Percentiles rank a stretch among this genome's conserved stretches.
phyloP scores from a whole-genome alignment of 2,329 filamentous ascomycete genomes.

The Daldinia eschscholtzii region DNA sequence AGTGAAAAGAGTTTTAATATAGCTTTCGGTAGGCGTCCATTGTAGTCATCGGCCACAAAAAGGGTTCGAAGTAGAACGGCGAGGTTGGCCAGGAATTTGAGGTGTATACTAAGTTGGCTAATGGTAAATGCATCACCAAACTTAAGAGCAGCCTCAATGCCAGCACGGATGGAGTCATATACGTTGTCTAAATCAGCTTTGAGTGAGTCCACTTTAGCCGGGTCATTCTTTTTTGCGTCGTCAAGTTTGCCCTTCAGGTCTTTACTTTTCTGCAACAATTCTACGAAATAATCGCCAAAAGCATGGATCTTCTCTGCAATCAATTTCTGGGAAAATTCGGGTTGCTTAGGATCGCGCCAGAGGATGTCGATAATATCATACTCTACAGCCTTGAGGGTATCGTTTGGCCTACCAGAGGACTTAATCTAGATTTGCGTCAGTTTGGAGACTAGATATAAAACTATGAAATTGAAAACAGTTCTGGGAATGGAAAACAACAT shows the following conservation, averaged over 20 bases:
- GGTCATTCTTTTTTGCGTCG: constrained; percentile 31
- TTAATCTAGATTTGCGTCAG: constrained; percentile 37
- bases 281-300: constrained; percentile 66
- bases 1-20: constrained; percentile 71
- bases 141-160: constrained; percentile 66
- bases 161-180: constrained; percentile 63
- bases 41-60: constrained; percentile 65
- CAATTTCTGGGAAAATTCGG: constrained; percentile 52
- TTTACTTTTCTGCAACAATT: constrained; percentile 62
- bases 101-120: constrained; percentile 69
- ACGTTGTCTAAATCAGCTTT: constrained; percentile 59
- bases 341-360: constrained; percentile 43
- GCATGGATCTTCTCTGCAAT: constrained; percentile 57
- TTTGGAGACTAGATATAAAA: neutral
- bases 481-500: constrained; percentile 5
- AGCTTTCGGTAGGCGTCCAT: constrained; percentile 66
- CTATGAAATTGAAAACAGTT: neutral
- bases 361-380: constrained; percentile 50
- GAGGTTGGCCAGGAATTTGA: constrained; percentile 68
- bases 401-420: constrained; percentile 39
- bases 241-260: constrained; percentile 59
- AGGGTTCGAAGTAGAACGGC: constrained; percentile 67
- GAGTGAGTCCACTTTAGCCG: constrained; percentile 53
- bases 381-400: constrained; percentile 45
- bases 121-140: constrained; percentile 68